phyloP scores from a whole-genome alignment of 192 early-diverging fungal genomes.

The Gryganskiella cystojenkinii region DNA sequence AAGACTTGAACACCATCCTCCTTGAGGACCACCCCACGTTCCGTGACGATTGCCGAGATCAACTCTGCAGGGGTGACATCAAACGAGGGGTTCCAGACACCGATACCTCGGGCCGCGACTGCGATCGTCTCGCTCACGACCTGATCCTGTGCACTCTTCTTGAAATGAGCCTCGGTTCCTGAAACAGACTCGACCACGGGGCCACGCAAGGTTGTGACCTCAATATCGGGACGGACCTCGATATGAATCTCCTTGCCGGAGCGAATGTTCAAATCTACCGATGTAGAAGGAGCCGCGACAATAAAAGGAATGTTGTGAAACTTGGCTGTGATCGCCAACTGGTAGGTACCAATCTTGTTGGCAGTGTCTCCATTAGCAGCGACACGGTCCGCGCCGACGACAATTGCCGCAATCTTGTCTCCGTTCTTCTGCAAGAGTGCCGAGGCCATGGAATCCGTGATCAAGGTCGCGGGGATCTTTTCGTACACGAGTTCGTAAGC shows the following conservation, averaged over 20 bases:
- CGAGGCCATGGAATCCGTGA: conserved; percentile 94
- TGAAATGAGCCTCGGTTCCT: conserved; percentile 16
- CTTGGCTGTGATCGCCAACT: conserved; percentile 91
- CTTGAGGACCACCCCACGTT: conserved; percentile 83
- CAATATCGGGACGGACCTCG: conserved; percentile 81
- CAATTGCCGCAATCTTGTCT: conserved; percentile 77
- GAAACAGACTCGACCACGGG: conserved; percentile 56
- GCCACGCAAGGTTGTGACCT: conserved; percentile 79
- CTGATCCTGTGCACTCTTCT: conserved; percentile 2
- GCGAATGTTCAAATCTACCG: conserved; percentile 81
- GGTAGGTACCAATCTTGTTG: conserved; percentile 99
- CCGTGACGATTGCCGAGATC: conserved; percentile 93
- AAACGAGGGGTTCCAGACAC: conserved; percentile 98
- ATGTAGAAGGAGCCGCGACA: conserved; percentile 95
- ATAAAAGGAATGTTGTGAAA: conserved; percentile 90
- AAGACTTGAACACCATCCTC: conserved; percentile 57
- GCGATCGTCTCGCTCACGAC: conserved; percentile 61
- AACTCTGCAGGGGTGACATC: conserved; percentile 91
- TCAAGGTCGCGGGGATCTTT: conserved; percentile 89
- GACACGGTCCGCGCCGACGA: conserved; percentile 97
- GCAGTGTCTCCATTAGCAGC: conserved; percentile 97
- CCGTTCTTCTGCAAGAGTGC: conserved; percentile 73
- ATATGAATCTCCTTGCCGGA: conserved; percentile 86
- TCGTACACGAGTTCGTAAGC: conserved; percentile 95
- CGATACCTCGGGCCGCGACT: conserved; percentile 85